A percentile compares a stretch with the other conserved stretches of the same genome.
Conservation (phyloP, 2,329 filamentous ascomycete genomes). For the Iodosphaeria phyllophila region DNA sequence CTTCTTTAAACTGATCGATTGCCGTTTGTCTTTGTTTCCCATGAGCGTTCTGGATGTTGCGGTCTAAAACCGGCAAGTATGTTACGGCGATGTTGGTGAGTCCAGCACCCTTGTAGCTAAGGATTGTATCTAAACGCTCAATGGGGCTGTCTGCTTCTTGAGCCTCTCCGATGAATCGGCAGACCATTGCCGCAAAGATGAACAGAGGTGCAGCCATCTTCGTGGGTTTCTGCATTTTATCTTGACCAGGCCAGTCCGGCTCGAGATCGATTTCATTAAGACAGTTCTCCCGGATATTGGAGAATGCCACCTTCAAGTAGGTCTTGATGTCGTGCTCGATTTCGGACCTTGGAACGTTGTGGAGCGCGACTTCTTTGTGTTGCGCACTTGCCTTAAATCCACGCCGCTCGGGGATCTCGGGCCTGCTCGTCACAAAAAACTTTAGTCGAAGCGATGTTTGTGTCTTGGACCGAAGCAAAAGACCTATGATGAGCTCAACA, state of each 20-base stretch:
- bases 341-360: constrained; percentile 12
- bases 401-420: constrained; percentile 18
- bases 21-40: not conserved
- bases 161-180: constrained; percentile 10
- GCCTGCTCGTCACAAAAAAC: constrained; percentile 23
- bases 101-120: constrained; percentile 1
- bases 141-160: constrained; percentile 1
- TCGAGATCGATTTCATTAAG: constrained; percentile 4
- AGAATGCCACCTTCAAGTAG: constrained; percentile 15
- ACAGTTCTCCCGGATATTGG: constrained; percentile 9
- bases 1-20: not conserved
- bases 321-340: constrained; percentile 18
- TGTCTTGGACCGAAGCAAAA: constrained; percentile 7
- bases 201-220: constrained; percentile 10
- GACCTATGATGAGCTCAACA: constrained; percentile 11
- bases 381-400: constrained; percentile 14
- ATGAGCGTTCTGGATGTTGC: too few species aligned
- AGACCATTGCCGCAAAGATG: constrained; percentile 13
- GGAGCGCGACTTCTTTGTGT: constrained; percentile 15
- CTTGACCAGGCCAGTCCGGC: constrained; percentile 13
- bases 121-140: constrained; percentile 1
- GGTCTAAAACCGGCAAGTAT: constrained; percentile 7
- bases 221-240: constrained; percentile 3
- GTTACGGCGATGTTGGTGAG: constrained; percentile 7
- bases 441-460: constrained; percentile 8